Evolutionary conservation across 2,329 filamentous ascomycete species (phyloP).

Genomic region (Herpotrichia juniperi): DNA sequence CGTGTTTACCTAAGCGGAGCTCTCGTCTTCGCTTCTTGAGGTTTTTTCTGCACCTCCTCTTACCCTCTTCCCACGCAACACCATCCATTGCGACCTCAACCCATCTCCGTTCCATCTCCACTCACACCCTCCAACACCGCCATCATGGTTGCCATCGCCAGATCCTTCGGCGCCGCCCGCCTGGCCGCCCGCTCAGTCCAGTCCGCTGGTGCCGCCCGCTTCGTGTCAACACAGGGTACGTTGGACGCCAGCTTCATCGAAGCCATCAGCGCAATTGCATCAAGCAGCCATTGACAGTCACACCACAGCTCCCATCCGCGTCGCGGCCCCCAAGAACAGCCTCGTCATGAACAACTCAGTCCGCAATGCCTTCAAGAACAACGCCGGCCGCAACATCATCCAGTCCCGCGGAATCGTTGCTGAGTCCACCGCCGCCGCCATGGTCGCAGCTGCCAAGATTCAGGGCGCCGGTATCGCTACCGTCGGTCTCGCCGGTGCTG

Average conservation of each 20-base stretch:
- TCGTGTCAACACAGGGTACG: slow-evolving; percentile 40
- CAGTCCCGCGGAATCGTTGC: slow-evolving; percentile 50
- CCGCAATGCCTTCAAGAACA: slow-evolving; percentile 49
- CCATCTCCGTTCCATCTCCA: slow-evolving; percentile 48
- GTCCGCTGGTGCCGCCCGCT: slow-evolving; percentile 44
- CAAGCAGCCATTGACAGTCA: slow-evolving; percentile 35
- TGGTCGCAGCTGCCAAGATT: slow-evolving; percentile 51
- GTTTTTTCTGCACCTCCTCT: slow-evolving; percentile 26
- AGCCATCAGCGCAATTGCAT: slow-evolving; percentile 22
- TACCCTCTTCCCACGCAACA: slow-evolving; percentile 28
- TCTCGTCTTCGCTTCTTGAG: slow-evolving; percentile 4
- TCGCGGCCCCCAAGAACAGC: slow-evolving; percentile 42
- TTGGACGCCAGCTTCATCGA: slow-evolving; percentile 12
- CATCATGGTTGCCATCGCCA: slow-evolving; percentile 49
- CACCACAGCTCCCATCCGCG: slow-evolving; percentile 32
- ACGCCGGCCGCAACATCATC: slow-evolving; percentile 47
- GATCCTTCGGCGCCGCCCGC: slow-evolving; percentile 48
- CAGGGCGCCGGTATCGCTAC: slow-evolving; percentile 65
- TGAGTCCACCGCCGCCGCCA: slow-evolving; percentile 50
- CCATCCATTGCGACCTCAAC: slow-evolving; percentile 43
- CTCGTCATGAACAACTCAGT: slow-evolving; percentile 43
- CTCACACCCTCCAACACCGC: slow-evolving; percentile 39
- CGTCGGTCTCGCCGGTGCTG: slow-evolving; percentile 89
- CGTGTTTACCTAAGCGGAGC: background rate
- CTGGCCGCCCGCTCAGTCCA: slow-evolving; percentile 48